Percentiles rank a stretch among this genome's conserved stretches.
These are phyloP conservation scores for Vaccinium corymbosum DNA, from an alignment of 148 eudicot genomes.

Conservation along the genomic window DNA sequence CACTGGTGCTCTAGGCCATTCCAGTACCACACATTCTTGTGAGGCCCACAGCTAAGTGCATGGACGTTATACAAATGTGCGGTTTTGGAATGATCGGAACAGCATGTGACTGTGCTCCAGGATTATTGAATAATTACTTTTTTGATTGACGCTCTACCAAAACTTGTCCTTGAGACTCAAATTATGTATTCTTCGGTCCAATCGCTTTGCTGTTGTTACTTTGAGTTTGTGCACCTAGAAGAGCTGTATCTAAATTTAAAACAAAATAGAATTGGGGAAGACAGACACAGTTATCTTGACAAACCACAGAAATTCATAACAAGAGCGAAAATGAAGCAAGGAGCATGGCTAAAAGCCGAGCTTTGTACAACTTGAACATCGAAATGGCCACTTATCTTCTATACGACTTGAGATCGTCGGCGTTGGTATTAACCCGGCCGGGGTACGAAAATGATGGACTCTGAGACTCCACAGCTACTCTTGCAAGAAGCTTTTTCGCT, in stretches of 20 bases:
- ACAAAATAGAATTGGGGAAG: too few species aligned
- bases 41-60: too few species aligned
- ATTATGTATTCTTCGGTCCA: too few species aligned
- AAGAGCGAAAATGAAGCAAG: background rate
- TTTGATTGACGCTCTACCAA: too few species aligned
- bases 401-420: background rate
- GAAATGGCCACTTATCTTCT: background rate
- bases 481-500: constrained; percentile 1
- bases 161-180: too few species aligned
- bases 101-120: too few species aligned
- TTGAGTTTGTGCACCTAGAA: background rate
- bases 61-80: too few species aligned
- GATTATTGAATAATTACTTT: too few species aligned
- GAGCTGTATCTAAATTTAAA: background rate
- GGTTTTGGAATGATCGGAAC: too few species aligned
- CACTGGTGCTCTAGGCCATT: too few species aligned
- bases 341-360: background rate
- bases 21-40: too few species aligned
- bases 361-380: background rate
- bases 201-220: too few species aligned
- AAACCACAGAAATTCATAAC: background rate
- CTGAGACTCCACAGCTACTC: background rate
- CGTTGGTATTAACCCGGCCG: background rate
- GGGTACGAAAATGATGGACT: background rate
- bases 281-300: background rate